Conservation (phyloP, 345 rosid species). For the Populus euphratica region DNA sequence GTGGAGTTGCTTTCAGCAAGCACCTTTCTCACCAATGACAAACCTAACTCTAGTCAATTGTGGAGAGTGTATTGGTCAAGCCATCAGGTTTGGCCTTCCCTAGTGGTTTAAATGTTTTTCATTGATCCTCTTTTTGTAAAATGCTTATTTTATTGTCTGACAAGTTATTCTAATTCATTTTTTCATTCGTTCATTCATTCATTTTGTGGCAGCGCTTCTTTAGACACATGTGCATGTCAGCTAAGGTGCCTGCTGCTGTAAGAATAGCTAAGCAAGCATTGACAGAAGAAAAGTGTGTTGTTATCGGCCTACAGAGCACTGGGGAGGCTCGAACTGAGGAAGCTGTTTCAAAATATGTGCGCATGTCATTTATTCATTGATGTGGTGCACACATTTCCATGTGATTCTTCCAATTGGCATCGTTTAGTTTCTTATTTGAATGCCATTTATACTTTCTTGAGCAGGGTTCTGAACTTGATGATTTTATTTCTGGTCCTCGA, state of each 20-base stretch:
- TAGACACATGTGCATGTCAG: conserved; percentile 98
- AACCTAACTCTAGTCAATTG: conserved; percentile 80
- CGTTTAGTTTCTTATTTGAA: conserved; percentile 14
- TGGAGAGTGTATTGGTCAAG: conserved; percentile 99
- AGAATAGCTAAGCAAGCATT: conserved; percentile 83
- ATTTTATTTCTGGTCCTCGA: conserved; percentile 97
- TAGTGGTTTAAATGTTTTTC: neutral
- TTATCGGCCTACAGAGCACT: conserved; percentile 97
- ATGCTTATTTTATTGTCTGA: neutral
- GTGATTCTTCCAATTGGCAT: conserved; percentile 1
- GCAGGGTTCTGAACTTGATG: conserved; percentile 97
- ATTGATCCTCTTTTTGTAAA: neutral
- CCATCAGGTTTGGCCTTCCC: conserved; percentile 64
- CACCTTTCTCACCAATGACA: conserved; percentile 73
- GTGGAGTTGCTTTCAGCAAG: conserved; percentile 86
- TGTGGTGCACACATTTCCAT: conserved; percentile 12
- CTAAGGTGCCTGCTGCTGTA: conserved; percentile 93
- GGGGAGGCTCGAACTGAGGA: conserved; percentile 99
- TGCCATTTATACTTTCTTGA: conserved; percentile 11
- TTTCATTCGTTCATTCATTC: conserved; percentile 1
- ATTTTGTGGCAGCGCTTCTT: conserved; percentile 75
- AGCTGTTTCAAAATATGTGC: conserved; percentile 95
- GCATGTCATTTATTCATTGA: conserved; percentile 24
- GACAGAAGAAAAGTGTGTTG: conserved; percentile 73
- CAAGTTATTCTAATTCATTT: conserved; percentile 2